phyloP scores from a whole-genome alignment of 257 asterid genomes.

The Jacaranda mimosifolia region DNA sequence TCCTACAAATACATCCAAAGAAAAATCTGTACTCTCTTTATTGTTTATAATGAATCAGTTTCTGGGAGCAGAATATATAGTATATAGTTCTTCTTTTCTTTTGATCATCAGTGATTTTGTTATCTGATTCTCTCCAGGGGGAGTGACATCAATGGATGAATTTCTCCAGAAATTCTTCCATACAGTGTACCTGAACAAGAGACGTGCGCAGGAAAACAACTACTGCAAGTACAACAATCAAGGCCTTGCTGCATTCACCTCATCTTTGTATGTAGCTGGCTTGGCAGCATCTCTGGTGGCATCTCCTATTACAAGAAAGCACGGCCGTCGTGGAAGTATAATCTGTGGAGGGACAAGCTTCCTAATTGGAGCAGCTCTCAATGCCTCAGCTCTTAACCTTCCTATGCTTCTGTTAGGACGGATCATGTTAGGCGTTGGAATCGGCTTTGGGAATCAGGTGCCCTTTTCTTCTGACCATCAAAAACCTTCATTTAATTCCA shows the following conservation, averaged over 20 bases:
- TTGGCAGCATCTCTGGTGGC: constrained; percentile 55
- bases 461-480: not conserved
- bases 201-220: constrained; percentile 53
- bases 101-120: not conserved
- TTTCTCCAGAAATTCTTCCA: constrained; percentile 55
- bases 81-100: too few relatives aligned
- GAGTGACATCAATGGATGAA: constrained; percentile 70
- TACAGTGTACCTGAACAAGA: constrained; percentile 47
- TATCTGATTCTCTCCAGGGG: constrained; percentile 44
- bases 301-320: constrained; percentile 50
- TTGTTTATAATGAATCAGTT: too few relatives aligned
- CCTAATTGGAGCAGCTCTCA: constrained; percentile 54
- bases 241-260: constrained; percentile 62
- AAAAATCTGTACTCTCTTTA: not conserved
- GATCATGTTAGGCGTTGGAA: constrained; percentile 62
- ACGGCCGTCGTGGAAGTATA: constrained; percentile 60
- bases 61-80: too few relatives aligned
- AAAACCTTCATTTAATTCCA: not conserved
- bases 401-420: constrained; percentile 60
- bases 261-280: constrained; percentile 61
- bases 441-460: constrained; percentile 70
- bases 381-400: constrained; percentile 53
- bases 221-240: constrained; percentile 69
- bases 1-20: not conserved
- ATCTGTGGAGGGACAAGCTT: constrained; percentile 61